Conservation (phyloP, 1,284 basidiomycete species). For the Amylostereum areolatum region DNA sequence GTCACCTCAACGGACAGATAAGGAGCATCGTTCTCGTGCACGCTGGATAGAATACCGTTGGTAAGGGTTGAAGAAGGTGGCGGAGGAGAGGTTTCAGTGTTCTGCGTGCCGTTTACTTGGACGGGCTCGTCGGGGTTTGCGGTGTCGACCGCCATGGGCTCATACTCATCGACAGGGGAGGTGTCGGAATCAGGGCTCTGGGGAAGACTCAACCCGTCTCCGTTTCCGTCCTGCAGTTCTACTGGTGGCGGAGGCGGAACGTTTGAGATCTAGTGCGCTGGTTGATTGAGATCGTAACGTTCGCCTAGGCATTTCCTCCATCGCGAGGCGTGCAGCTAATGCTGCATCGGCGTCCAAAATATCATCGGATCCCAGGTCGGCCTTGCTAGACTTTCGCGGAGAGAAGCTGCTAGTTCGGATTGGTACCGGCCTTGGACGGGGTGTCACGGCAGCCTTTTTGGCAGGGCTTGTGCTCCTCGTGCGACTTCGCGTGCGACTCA, state of each 20-base stretch:
- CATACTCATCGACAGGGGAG: constrained; percentile 7
- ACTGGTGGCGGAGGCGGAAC: constrained; percentile 11
- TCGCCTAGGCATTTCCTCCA: constrained; percentile 30
- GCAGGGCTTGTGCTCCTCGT: no score
- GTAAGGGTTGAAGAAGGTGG: no score
- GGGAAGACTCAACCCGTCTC: constrained; percentile 37
- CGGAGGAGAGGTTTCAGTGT: no score
- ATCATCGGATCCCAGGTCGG: background rate
- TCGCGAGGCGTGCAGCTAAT: constrained; percentile 31
- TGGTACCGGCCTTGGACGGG: background rate
- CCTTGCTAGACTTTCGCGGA: background rate
- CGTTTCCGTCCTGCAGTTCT: constrained; percentile 34
- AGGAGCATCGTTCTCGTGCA: no score
- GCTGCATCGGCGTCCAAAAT: constrained; percentile 30
- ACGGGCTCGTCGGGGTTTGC: constrained; percentile 6
- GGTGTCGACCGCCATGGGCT: constrained; percentile 10
- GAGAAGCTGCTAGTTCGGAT: background rate
- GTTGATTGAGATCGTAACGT: constrained; percentile 25
- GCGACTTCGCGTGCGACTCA: no score
- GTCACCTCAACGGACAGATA: no score
- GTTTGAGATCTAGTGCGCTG: constrained; percentile 17
- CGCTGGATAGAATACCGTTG: no score
- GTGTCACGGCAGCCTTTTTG: background rate
- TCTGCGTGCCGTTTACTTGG: background rate
- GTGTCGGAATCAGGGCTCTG: constrained; percentile 26